Conservation (phyloP, 805 yeast species). For the Jamesozyma rosinii region DNA sequence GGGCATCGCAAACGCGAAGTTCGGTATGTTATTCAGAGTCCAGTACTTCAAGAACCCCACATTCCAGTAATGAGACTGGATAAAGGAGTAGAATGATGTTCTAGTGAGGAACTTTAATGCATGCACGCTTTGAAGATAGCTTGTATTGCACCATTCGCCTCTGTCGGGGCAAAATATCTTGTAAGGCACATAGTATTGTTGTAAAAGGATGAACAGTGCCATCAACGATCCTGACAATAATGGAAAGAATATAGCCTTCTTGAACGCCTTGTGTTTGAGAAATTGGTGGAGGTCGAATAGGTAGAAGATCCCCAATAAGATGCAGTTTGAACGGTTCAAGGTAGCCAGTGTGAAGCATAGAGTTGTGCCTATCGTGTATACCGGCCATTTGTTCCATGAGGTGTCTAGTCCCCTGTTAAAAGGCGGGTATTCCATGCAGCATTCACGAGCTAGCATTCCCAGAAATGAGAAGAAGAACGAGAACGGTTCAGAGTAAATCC, state of each 20-base stretch:
- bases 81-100: slow-evolving; percentile 49
- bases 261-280: slow-evolving; percentile 7
- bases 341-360: slow-evolving; percentile 46
- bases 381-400: slow-evolving; percentile 10
- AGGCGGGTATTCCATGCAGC: slow-evolving; percentile 11
- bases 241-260: slow-evolving; percentile 24
- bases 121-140: slow-evolving; percentile 17
- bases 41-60: slow-evolving; percentile 76
- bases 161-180: slow-evolving; percentile 54
- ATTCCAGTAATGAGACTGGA: slow-evolving; percentile 79
- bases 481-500: slow-evolving; percentile 68
- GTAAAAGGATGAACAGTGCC: slow-evolving; percentile 35
- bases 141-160: slow-evolving; percentile 68
- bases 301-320: slow-evolving; percentile 62
- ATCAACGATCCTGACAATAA: slow-evolving; percentile 51
- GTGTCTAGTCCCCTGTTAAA: neutral
- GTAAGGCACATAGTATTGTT: slow-evolving; percentile 47
- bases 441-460: slow-evolving; percentile 47
- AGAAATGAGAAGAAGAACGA: slow-evolving; percentile 52
- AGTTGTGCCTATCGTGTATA: slow-evolving; percentile 18
- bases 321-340: slow-evolving; percentile 65
- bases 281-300: slow-evolving; percentile 43
- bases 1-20: slow-evolving; percentile 71
- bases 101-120: slow-evolving; percentile 24
- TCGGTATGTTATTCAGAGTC: slow-evolving; percentile 73